Conservation (phyloP, 352 stramenopile genomes). For the Phytopythium oedochilum region DNA sequence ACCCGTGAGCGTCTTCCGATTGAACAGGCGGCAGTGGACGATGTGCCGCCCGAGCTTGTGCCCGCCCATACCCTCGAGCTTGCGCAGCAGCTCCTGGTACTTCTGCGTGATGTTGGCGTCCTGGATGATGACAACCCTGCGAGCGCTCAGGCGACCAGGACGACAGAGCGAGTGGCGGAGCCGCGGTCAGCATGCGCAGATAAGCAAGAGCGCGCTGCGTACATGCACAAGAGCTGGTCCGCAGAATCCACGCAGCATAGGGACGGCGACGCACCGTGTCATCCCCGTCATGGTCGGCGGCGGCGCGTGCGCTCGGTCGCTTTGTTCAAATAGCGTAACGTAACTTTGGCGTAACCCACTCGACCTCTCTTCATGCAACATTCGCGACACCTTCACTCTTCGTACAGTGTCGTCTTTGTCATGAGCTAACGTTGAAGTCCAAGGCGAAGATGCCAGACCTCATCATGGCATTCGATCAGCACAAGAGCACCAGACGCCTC, state of each 20-base stretch:
- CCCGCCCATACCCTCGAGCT: conserved; percentile 76
- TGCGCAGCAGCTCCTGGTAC: conserved; percentile 86
- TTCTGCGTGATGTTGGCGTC: conserved; percentile 79
- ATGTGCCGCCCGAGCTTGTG: conserved; percentile 76
- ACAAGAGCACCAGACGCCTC: too few species aligned
- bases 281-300: conserved; percentile 55
- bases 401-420: too few species aligned
- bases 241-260: not conserved
- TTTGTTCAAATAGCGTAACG: too few species aligned
- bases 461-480: too few species aligned
- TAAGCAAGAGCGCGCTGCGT: not conserved
- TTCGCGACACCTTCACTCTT: too few species aligned
- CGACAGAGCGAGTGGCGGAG: not conserved
- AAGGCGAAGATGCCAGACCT: too few species aligned
- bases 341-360: too few species aligned
- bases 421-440: too few species aligned
- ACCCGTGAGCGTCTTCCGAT: conserved; percentile 76
- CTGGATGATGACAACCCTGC: conserved; percentile 77
- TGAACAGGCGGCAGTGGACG: conserved; percentile 85
- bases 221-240: too few species aligned
- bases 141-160: not conserved
- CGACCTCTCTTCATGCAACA: too few species aligned
- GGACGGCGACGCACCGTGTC: conserved; percentile 40
- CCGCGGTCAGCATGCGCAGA: not conserved
- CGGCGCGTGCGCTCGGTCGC: not conserved